These are phyloP conservation scores for Penicillium arizonense DNA, from an alignment of 495 filamentous ascomycete species.

Conservation along the genomic window DNA sequence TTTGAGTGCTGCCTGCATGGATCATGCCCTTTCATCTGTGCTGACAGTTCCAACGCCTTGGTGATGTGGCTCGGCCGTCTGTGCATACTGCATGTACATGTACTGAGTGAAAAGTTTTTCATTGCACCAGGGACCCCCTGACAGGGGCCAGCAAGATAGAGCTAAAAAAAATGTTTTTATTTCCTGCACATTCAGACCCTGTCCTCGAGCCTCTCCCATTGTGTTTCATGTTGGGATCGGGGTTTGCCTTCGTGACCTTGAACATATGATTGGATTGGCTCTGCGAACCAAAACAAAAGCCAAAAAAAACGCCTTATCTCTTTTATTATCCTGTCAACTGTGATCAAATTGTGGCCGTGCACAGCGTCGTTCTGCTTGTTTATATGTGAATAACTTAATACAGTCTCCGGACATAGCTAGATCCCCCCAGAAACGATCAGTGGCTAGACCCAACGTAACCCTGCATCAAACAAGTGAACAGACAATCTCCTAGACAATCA, in stretches of 20 bases:
- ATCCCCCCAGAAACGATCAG: not conserved
- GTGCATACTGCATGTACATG: slow-evolving; percentile 18
- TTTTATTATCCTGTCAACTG: not conserved
- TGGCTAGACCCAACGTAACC: slow-evolving; percentile 6
- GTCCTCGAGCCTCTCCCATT: not conserved
- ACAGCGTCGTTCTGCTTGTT: slow-evolving; percentile 4
- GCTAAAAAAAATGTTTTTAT: slow-evolving; percentile 3
- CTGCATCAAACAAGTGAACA: slow-evolving; percentile 1
- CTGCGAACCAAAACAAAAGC: slow-evolving; percentile 6
- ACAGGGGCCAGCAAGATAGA: slow-evolving; percentile 2
- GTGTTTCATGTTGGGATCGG: slow-evolving; percentile 7
- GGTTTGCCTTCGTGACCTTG: slow-evolving; percentile 7
- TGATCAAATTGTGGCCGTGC: slow-evolving; percentile 4
- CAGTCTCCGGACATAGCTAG: not conserved
- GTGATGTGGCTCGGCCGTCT: slow-evolving; percentile 18
- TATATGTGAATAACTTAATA: not conserved
- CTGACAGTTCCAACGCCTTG: slow-evolving; percentile 9
- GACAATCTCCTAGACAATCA: not conserved
- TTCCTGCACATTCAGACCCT: not conserved
- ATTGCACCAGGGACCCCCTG: slow-evolving; percentile 15
- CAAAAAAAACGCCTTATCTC: slow-evolving; percentile 21
- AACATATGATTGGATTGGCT: slow-evolving; percentile 10
- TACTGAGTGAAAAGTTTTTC: slow-evolving; percentile 12
- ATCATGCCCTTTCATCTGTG: slow-evolving; percentile 5
- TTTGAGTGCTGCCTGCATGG: slow-evolving; percentile 15